Conservation (phyloP, 2,329 filamentous ascomycete genomes). For the Microdochium paspali region DNA sequence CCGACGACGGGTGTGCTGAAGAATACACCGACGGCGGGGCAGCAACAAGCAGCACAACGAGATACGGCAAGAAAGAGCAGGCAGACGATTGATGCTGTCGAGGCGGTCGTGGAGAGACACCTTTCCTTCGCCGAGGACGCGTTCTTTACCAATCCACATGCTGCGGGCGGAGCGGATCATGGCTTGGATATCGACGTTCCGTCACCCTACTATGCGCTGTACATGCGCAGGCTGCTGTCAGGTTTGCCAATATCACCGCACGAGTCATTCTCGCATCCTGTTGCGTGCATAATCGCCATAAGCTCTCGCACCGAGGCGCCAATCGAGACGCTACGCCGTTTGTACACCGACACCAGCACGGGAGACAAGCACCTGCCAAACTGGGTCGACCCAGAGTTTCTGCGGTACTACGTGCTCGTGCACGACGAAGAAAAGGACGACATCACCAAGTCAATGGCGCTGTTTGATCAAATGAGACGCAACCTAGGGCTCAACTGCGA, state of each 20-base stretch:
- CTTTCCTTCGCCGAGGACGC: constrained; percentile 64
- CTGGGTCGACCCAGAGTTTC: constrained; percentile 86
- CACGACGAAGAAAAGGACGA: constrained; percentile 96
- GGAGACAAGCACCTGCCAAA: constrained; percentile 64
- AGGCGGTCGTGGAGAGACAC: constrained; percentile 72
- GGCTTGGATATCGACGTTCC: constrained; percentile 39
- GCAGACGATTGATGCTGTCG: constrained; percentile 45
- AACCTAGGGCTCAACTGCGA: constrained; percentile 95
- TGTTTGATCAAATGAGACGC: constrained; percentile 99
- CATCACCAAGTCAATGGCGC: constrained; percentile 75
- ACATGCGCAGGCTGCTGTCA: constrained; percentile 74
- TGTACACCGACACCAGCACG: constrained; percentile 79
- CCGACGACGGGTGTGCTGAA: constrained; percentile 23
- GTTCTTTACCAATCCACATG: constrained; percentile 26
- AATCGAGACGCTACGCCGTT: constrained; percentile 73
- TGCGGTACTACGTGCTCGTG: constrained; percentile 92
- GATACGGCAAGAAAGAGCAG: constrained; percentile 18
- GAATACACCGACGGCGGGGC: constrained; percentile 8
- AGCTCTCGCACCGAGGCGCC: constrained; percentile 78
- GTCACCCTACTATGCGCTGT: constrained; percentile 78
- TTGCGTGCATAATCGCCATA: constrained; percentile 89
- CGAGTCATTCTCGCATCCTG: constrained; percentile 90
- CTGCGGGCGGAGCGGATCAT: constrained; percentile 27
- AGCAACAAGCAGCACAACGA: neutral
- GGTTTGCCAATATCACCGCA: constrained; percentile 70